Evolutionary conservation across 2,329 filamentous ascomycete species (phyloP), one percentile per base, ranked within the genome.

Genomic region (Chrysoporthe austroafricana): DNA sequence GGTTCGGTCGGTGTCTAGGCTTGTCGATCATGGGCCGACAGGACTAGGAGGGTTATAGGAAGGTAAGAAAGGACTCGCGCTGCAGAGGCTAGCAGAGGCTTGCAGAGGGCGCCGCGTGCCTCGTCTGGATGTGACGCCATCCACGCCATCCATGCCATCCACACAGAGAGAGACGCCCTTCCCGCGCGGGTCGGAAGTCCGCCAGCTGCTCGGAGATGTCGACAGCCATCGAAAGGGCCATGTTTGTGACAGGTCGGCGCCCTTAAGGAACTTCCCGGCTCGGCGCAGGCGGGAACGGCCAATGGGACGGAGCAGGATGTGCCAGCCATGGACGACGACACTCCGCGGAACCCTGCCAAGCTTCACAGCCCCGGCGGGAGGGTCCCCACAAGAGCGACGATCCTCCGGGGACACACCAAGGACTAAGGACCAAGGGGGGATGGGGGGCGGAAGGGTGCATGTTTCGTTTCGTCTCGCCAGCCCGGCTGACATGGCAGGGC

Each of bases 201-300:
- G 48, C 48, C 14, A 21, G n/a, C 26, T n/a, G 21, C 48, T 52
- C 48, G 48, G 48, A 52, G 48, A 52, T 52, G 48, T 52, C 48
- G 48, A 50, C 8, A 13, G 48, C 26, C n/a, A 13, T 26, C n/a
- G 6, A 14, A 21, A 21, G 26, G 48, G 48, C 9, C 26, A 21
- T 52, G 48, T 9, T 26, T 52, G 48, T 52, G 48, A 52, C 48
- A 52, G 48, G 48, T 52, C 21, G 14, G 14, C 9, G n/a, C 26
- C n/a, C 48, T 26, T 26, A 26, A 52, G 48, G 48, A 52, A 52
- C 3, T 21, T 26, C n/a, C 48, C 48, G 48, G 48, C 48, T 52
- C 26, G 48, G 48, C 48, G 26, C n/a, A 52, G 48, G 13, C 3
- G 26, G 16, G 3, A 11, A 5, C n/a, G 26, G 48, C 48, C 48